phyloP scores from a whole-genome alignment of 352 stramenopile species.

The Phytopythium montanum region DNA sequence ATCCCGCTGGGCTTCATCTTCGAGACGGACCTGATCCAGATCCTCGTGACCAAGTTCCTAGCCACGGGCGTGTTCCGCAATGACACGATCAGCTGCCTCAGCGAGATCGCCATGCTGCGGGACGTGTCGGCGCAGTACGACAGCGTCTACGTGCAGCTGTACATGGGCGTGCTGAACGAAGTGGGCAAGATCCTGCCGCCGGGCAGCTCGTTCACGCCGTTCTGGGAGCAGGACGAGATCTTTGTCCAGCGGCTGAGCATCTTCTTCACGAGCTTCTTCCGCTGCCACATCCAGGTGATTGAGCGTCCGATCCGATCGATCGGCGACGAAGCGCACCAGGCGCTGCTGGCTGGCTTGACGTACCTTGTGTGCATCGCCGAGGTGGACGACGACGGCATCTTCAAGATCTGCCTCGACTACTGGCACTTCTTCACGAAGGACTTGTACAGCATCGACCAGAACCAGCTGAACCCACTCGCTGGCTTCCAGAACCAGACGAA shows the following conservation, averaged over 20 bases:
- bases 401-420: conserved; percentile 99
- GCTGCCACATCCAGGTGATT: conserved; percentile 93
- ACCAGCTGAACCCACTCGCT: conserved; percentile 60
- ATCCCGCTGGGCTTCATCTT: conserved; percentile 99
- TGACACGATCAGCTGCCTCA: conserved; percentile 97
- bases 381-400: conserved; percentile 94
- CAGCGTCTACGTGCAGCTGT: conserved; percentile 93
- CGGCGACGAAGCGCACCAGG: conserved; percentile 87
- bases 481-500: conserved; percentile 47
- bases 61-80: conserved; percentile 94
- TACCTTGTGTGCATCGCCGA: conserved; percentile 92
- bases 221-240: conserved; percentile 93
- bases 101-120: conserved; percentile 95
- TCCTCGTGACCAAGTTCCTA: conserved; percentile 97
- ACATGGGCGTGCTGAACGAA: conserved; percentile 92
- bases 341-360: conserved; percentile 91
- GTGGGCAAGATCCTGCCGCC: conserved; percentile 90
- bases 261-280: conserved; percentile 96
- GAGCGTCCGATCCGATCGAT: conserved; percentile 79
- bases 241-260: conserved; percentile 97
- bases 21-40: conserved; percentile 95
- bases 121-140: conserved; percentile 94
- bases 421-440: conserved; percentile 97
- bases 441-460: conserved; percentile 93
- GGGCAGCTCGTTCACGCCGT: conserved; percentile 91